Evolutionary conservation across 2,329 filamentous ascomycete species (phyloP).

Genomic region (Pseudofabraea citricarpa): DNA sequence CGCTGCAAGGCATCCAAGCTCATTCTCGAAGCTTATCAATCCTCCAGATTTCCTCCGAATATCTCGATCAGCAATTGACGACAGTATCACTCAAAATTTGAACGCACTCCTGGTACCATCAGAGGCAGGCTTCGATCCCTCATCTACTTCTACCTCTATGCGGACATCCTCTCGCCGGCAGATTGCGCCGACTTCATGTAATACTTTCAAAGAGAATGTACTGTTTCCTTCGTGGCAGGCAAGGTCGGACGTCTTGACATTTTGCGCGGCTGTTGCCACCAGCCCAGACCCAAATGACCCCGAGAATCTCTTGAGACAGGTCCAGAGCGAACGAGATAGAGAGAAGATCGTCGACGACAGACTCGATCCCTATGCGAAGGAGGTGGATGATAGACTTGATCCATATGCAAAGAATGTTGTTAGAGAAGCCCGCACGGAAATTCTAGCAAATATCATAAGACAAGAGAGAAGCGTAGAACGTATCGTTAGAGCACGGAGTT

Average conservation of each 20-base stretch:
- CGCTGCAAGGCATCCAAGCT: too few relatives aligned
- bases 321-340: slow-evolving; percentile 64
- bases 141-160: slow-evolving; percentile 63
- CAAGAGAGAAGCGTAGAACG: slow-evolving; percentile 73
- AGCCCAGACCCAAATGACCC: slow-evolving; percentile 85
- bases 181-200: slow-evolving; percentile 61
- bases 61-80: slow-evolving; percentile 81
- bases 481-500: slow-evolving; percentile 77
- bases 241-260: slow-evolving; percentile 77
- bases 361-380: slow-evolving; percentile 81
- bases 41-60: slow-evolving; percentile 86
- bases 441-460: slow-evolving; percentile 65
- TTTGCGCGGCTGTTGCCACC: slow-evolving; percentile 84
- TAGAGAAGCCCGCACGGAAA: slow-evolving; percentile 73
- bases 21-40: too few relatives aligned
- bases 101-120: slow-evolving; percentile 83
- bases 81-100: slow-evolving; percentile 88
- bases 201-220: slow-evolving; percentile 67
- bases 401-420: slow-evolving; percentile 85
- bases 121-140: slow-evolving; percentile 68
- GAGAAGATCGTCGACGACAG: slow-evolving; percentile 80
- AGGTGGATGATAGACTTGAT: slow-evolving; percentile 85
- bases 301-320: slow-evolving; percentile 62
- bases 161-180: slow-evolving; percentile 41
- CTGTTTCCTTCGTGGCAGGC: slow-evolving; percentile 87